These are phyloP conservation scores for Ilyonectria sp. DNA, from an alignment of 2,329 filamentous ascomycete genomes.

Conservation along the genomic window DNA sequence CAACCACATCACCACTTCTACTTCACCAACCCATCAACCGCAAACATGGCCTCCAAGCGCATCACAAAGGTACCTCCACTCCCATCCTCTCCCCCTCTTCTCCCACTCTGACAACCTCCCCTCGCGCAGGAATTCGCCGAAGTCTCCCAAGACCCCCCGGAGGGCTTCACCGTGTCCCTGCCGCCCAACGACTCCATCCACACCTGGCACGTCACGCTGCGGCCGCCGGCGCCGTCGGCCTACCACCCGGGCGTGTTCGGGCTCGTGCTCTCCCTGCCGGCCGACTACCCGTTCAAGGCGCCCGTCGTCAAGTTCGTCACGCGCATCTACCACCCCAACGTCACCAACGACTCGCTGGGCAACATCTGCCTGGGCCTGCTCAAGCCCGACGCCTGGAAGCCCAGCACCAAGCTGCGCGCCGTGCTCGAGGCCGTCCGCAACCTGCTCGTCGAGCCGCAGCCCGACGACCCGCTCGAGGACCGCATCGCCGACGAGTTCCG, in stretches of 20 bases:
- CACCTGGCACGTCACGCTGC: constrained; percentile 66
- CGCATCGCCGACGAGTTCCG: constrained; percentile 89
- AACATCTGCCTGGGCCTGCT: constrained; percentile 89
- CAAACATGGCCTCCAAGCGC: constrained; percentile 60
- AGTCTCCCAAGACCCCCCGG: constrained; percentile 62
- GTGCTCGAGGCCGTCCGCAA: constrained; percentile 84
- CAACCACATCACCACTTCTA: neutral
- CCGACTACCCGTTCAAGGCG: constrained; percentile 92
- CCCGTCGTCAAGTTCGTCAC: constrained; percentile 85
- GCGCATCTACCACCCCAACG: constrained; percentile 96
- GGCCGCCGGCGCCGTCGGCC: constrained; percentile 60
- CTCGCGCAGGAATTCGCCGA: constrained; percentile 66
- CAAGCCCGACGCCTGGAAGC: constrained; percentile 93
- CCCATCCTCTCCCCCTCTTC: neutral
- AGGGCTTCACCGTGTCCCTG: constrained; percentile 64
- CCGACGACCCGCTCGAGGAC: constrained; percentile 90
- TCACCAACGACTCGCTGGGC: constrained; percentile 88
- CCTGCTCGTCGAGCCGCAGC: constrained; percentile 85
- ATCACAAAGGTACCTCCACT: constrained; percentile 58
- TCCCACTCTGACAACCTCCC: constrained; percentile 24
- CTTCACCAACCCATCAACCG: constrained; percentile 6
- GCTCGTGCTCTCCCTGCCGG: constrained; percentile 80
- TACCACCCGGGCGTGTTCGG: constrained; percentile 81
- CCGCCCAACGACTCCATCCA: constrained; percentile 64
- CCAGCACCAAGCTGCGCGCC: constrained; percentile 80